These are phyloP conservation scores for Gryganskiella cystojenkinii DNA, from an alignment of 192 early-diverging fungal genomes.

Conservation along the genomic window DNA sequence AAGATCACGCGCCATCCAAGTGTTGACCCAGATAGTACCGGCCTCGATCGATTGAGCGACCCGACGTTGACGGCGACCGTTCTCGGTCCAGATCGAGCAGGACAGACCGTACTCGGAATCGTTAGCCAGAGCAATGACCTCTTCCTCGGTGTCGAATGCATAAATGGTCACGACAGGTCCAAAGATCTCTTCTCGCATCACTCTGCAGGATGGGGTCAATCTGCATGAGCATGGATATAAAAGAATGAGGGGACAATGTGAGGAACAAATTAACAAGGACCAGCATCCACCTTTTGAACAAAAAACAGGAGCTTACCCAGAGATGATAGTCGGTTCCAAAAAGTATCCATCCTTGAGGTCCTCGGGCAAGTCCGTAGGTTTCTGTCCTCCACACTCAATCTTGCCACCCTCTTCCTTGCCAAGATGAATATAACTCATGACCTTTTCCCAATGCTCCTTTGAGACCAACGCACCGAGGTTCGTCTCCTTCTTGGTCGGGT, in stretches of 20 bases:
- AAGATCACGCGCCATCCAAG: slow-evolving; percentile 79
- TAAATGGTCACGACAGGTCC: slow-evolving; percentile 82
- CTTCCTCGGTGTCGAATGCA: slow-evolving; percentile 79
- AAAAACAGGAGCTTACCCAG: slow-evolving; percentile 56
- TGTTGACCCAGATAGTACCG: slow-evolving; percentile 85
- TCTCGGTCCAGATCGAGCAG: slow-evolving; percentile 77
- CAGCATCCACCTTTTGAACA: neutral
- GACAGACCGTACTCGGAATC: slow-evolving; percentile 76
- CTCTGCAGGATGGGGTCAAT: slow-evolving; percentile 43
- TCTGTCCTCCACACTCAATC: slow-evolving; percentile 63
- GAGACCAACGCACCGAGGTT: slow-evolving; percentile 73
- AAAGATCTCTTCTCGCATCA: slow-evolving; percentile 84
- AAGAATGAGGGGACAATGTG: too few relatives aligned
- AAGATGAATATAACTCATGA: slow-evolving; percentile 71
- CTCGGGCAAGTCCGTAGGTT: slow-evolving; percentile 49
- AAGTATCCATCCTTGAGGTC: slow-evolving; percentile 73
- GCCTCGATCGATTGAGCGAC: slow-evolving; percentile 71
- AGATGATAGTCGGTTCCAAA: slow-evolving; percentile 80
- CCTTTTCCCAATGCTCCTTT: slow-evolving; percentile 76
- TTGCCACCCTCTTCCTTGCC: slow-evolving; percentile 69
- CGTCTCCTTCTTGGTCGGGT: slow-evolving; percentile 64
- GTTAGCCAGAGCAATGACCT: slow-evolving; percentile 76
- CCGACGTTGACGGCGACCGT: slow-evolving; percentile 65
- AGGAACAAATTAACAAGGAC: neutral
- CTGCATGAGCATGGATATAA: slow-evolving; percentile 15